These are phyloP conservation scores for Candida hispaniensis DNA, from an alignment of 805 yeast genomes.

Conservation along the genomic window DNA sequence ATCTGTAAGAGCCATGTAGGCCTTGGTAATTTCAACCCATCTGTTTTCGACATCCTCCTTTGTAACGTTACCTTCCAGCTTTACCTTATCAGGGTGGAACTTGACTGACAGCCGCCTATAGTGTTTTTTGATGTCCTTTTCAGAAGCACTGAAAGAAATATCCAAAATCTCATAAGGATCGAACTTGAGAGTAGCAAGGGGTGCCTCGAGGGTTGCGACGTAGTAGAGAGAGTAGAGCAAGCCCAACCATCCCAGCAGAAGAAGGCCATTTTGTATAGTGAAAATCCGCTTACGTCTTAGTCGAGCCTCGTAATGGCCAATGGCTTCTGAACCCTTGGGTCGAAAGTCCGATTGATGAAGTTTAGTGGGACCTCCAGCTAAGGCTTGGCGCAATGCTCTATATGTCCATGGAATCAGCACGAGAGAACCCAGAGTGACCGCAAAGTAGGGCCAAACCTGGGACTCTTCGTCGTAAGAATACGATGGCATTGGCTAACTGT, in stretches of 20 bases:
- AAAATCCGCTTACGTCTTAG: constrained; percentile 24
- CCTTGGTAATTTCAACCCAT: constrained; percentile 75
- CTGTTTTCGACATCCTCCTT: constrained; percentile 61
- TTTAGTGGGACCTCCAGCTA: constrained; percentile 15
- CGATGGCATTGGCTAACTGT: constrained; percentile 28
- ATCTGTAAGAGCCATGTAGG: constrained; percentile 91
- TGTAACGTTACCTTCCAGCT: constrained; percentile 42
- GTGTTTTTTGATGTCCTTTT: constrained; percentile 65
- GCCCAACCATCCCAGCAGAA: constrained; percentile 51
- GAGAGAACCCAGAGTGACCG: constrained; percentile 58
- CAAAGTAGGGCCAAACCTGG: constrained; percentile 89
- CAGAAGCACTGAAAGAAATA: constrained; percentile 55
- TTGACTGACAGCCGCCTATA: constrained; percentile 80
- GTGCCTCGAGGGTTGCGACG: constrained; percentile 30
- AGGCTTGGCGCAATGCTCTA: constrained; percentile 9
- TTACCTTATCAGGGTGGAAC: constrained; percentile 88
- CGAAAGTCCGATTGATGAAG: constrained; percentile 14
- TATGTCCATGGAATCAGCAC: constrained; percentile 55
- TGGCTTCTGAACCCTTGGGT: constrained; percentile 13
- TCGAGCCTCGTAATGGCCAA: constrained; percentile 22
- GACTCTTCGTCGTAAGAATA: constrained; percentile 81
- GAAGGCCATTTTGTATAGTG: constrained; percentile 29
- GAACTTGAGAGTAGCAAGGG: constrained; percentile 37
- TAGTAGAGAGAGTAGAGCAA: constrained; percentile 34
- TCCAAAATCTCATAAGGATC: constrained; percentile 89